Evolutionary conservation across 2,329 filamentous ascomycete species (phyloP), one percentile per base, ranked within the genome.

Genomic region (Uncinocarpus reesii): DNA sequence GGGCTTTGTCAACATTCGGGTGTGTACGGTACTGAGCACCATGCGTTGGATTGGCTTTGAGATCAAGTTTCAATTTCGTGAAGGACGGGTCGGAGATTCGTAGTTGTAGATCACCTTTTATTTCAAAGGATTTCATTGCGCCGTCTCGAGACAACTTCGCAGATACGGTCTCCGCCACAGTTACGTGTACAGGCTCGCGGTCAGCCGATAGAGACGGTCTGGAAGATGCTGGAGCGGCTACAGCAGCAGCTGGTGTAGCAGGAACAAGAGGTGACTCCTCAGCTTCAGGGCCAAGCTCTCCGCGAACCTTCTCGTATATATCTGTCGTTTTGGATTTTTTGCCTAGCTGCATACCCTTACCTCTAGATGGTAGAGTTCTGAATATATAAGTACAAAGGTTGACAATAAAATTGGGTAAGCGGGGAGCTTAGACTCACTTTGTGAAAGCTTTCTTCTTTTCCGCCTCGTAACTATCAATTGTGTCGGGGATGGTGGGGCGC

Each of bases 321-420:
- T 94, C 90, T 24, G 85, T 94, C 18, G 86, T 89, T 74, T 96
- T 96, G 52, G 86, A 94, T 73, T 98, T 98, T 75, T 96, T 96
- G 69, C 92, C 92, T 49, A 98, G 75, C 68, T 96, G 90, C 93
- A 98, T 98, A 57, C 92, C 92, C 74, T 98, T 98, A 60, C 87
- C 88, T 70, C 93, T 87, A 51, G 83, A 78, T 43, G 85, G 63
- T 24, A 71, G 49, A 15, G 69, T 64, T 52, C 79, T 60, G 79
- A 64, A 23, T 3, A 13, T 16, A 44, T 49, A 10, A 50, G 38
- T 21, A 45, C 18, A 16, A 29, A 7, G 26, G 2, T 11, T n/a
- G 11, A 40, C 21, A 8, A 40, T 2, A 15, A n/a, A n/a, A n/a
- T n/a, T 13, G 15, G 36, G 7, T n/a, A 15, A 11, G 15, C 2